Evolutionary conservation across 257 asterid genomes (phyloP), one percentile per base, ranked within the genome.

Genomic region (Solanum etuberosum): DNA sequence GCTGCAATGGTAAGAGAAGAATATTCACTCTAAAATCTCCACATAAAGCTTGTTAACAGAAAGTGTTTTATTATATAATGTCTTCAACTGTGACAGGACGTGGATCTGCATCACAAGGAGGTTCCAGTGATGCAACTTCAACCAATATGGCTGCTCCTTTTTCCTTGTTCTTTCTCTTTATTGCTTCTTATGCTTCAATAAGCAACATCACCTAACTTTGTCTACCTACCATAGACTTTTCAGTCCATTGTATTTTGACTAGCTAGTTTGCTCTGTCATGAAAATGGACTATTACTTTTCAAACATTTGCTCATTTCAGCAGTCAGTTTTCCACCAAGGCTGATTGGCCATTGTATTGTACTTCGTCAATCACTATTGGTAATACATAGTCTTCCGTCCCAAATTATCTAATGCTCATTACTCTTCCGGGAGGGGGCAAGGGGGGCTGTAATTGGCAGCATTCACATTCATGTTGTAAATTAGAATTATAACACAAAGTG

Each of bases 1-100:
- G 78, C 82, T 96, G 99, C 94, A 88, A 84, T 9, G 94, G 98
- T 93, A 91, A 35, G 82, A 51, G 59, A 37, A 83, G 34, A 85
- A 35, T 20, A 72, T 32, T 71, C 82, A 73, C 25, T 35, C 31
- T 31, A 29, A 68, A 31, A 31, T 68, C 76, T 35, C 76, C 11
- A 82, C 21, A 68, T 7, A 29, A 0, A 5, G 4, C 11, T 59
- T 34, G 65, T 18, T 54, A 54, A 18, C 63, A 18, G 10, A 1
- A 43, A 27, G 43, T 27, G 51, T 0, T 37, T 38, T 25, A 46
- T 2, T 35, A 32, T 63, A 2, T n/a, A 10, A 61, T 61, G 70
- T 25, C 29, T 14, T 48, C n/a, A 46, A 34, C 61, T 73, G n/a
- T 6, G 78, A 71, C 87, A 90, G 92, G 91, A 25, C 63, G 92